phyloP scores from a whole-genome alignment of 2,329 filamentous ascomycete genomes.

The Amphichorda felina region DNA sequence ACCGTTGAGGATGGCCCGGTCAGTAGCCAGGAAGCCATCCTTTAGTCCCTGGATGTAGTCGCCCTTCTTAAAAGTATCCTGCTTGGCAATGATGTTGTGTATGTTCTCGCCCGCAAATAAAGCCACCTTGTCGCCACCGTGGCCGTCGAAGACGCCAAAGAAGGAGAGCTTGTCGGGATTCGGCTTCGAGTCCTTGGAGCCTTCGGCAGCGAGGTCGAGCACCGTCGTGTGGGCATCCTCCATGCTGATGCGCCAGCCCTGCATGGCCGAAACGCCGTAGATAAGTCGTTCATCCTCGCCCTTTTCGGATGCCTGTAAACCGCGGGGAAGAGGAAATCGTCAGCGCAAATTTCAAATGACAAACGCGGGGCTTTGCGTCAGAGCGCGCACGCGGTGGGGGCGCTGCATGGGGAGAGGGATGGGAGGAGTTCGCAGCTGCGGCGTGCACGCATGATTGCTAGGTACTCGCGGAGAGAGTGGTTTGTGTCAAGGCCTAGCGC shows the following conservation, averaged over 20 bases:
- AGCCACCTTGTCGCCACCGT: conserved; percentile 94
- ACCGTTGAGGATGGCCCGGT: conserved; percentile 94
- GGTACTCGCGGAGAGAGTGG: too few relatives aligned
- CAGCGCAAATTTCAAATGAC: conserved; percentile 9
- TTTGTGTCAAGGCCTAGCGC: too few relatives aligned
- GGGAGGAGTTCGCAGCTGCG: too few relatives aligned
- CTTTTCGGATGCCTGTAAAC: conserved; percentile 64
- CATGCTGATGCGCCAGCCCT: conserved; percentile 99
- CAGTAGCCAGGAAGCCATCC: conserved; percentile 92
- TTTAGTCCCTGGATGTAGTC: conserved; percentile 94
- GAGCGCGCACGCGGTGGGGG: not conserved
- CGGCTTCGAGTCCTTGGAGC: conserved; percentile 40
- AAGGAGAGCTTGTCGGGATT: conserved; percentile 73
- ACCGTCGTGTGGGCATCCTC: conserved; percentile 89
- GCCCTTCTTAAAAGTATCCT: conserved; percentile 83
- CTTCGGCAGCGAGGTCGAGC: conserved; percentile 57
- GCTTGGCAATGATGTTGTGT: conserved; percentile 87
- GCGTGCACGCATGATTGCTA: too few relatives aligned
- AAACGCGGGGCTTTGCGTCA: not conserved
- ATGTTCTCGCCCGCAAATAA: conserved; percentile 86
- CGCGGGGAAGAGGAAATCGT: conserved; percentile 6
- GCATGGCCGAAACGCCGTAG: conserved; percentile 96
- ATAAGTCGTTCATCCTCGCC: conserved; percentile 88
- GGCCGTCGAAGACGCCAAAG: conserved; percentile 96
- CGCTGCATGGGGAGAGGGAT: not conserved